Conservation (phyloP, 1,139 yeast genomes). For the Sugiyamaella grinbergsii region DNA sequence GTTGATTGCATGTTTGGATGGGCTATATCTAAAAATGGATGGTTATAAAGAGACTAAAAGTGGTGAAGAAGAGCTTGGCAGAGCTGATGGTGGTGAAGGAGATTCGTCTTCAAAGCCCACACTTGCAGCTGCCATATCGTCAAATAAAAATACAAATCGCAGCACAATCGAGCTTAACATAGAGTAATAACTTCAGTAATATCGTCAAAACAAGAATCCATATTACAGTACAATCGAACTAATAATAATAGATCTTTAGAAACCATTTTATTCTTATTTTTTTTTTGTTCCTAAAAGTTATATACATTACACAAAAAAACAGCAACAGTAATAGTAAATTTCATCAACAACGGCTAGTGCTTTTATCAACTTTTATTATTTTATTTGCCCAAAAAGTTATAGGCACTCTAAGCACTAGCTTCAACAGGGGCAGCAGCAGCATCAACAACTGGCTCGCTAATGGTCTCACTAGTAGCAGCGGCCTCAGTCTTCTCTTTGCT, state of each 20-base stretch:
- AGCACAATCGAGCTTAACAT: slow-evolving; percentile 2
- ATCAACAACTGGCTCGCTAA: slow-evolving; percentile 14
- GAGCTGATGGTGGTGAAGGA: background rate
- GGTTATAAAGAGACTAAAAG: background rate
- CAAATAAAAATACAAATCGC: background rate
- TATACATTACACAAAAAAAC: slow-evolving; percentile 15
- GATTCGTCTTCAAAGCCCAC: background rate
- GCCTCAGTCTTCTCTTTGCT: slow-evolving; percentile 20
- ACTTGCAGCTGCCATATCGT: background rate
- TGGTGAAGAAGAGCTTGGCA: slow-evolving; percentile 4
- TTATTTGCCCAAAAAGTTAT: background rate
- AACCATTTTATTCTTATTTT: background rate
- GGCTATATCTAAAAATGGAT: slow-evolving; percentile 18
- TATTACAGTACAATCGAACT: too few relatives aligned
- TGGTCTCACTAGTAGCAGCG: slow-evolving; percentile 6
- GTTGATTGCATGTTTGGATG: slow-evolving; percentile 25
- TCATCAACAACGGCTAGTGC: background rate
- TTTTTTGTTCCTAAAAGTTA: slow-evolving; percentile 12
- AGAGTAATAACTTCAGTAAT: too few relatives aligned
- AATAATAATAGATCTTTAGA: too few relatives aligned
- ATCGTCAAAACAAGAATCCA: background rate
- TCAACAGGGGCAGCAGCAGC: background rate
- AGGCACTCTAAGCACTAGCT: background rate
- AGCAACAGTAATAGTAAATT: slow-evolving; percentile 8
- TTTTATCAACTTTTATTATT: background rate